Evolutionary conservation across 345 rosid species (phyloP).

Genomic region (Aquilaria malaccensis): DNA sequence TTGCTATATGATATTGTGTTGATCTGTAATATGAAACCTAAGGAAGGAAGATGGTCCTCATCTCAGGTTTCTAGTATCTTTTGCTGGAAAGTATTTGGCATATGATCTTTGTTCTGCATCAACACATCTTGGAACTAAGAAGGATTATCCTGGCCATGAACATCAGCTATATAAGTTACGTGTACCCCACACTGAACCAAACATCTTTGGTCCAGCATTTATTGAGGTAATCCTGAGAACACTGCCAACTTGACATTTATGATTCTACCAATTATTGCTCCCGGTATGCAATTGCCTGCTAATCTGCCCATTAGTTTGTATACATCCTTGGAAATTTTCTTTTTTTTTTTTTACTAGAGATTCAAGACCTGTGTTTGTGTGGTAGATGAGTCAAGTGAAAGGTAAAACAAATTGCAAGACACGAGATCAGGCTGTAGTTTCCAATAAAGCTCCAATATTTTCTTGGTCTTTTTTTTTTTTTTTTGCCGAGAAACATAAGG

Average conservation of each 20-base stretch:
- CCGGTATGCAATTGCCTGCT: too few relatives aligned
- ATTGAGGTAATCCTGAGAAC: conserved; percentile 50
- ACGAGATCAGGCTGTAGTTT: too few relatives aligned
- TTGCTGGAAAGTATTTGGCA: conserved; percentile 77
- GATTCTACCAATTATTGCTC: neutral
- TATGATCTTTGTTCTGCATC: conserved; percentile 48
- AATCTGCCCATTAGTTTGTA: too few relatives aligned
- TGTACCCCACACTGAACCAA: conserved; percentile 47
- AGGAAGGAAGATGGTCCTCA: conserved; percentile 15
- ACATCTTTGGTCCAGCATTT: conserved; percentile 87
- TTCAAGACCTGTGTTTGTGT: too few relatives aligned
- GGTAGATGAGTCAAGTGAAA: too few relatives aligned
- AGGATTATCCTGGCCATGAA: conserved; percentile 25
- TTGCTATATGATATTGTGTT: conserved; percentile 4
- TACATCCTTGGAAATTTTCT: too few relatives aligned
- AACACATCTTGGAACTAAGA: conserved; percentile 29
- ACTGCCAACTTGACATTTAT: neutral
- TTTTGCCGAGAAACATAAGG: too few relatives aligned
- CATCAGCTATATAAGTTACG: conserved; percentile 61
- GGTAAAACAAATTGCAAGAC: too few relatives aligned
- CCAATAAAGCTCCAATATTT: too few relatives aligned
- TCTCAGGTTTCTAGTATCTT: conserved; percentile 86
- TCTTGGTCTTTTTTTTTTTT: too few relatives aligned
- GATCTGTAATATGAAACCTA: conserved; percentile 1
- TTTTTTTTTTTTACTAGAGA: too few relatives aligned